Percentiles rank a stretch among this genome's conserved stretches.
These are phyloP conservation scores for Stagonosporopsis cucurbitacearum DNA, from an alignment of 2,329 filamentous ascomycete species.

Conservation along the genomic window DNA sequence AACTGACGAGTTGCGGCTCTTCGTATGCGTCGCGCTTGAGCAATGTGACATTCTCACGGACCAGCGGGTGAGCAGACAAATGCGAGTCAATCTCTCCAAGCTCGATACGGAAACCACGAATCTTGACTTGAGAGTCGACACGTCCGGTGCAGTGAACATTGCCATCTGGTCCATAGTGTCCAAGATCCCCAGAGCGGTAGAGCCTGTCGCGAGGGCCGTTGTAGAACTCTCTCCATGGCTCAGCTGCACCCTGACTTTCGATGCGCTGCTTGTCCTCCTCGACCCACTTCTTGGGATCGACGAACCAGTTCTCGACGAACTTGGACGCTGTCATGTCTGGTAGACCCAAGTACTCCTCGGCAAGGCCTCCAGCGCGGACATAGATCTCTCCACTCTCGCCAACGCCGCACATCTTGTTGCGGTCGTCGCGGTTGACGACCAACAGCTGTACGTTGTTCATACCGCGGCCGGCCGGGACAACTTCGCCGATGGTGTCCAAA, in stretches of 20 bases:
- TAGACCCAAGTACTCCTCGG: constrained; percentile 76
- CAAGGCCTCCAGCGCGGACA: constrained; percentile 80
- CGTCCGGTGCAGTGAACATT: constrained; percentile 81
- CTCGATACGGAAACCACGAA: constrained; percentile 94
- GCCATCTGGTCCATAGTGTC: constrained; percentile 72
- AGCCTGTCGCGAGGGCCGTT: constrained; percentile 83
- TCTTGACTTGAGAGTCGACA: constrained; percentile 90
- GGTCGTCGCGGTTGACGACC: constrained; percentile 12
- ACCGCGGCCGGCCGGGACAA: constrained; percentile 81
- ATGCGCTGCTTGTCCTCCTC: constrained; percentile 66
- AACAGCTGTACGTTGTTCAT: constrained; percentile 81
- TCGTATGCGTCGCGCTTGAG: constrained; percentile 84
- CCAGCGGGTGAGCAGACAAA: constrained; percentile 73
- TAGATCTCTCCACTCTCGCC: constrained; percentile 87
- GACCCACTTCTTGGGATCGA: constrained; percentile 73
- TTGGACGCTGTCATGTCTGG: constrained; percentile 71
- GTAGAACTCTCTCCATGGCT: constrained; percentile 81
- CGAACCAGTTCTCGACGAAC: constrained; percentile 86
- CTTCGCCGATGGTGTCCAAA: constrained; percentile 71
- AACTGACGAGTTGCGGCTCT: constrained; percentile 85
- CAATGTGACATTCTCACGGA: constrained; percentile 85
- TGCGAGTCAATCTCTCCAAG: constrained; percentile 91
- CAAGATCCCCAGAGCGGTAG: constrained; percentile 88
- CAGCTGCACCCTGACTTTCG: constrained; percentile 56
- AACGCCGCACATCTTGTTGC: constrained; percentile 71